Evolutionary conservation across 164 flowering plant species (phyloP), one percentile per base, ranked within the genome.

Genomic region (Annona cherimola): DNA sequence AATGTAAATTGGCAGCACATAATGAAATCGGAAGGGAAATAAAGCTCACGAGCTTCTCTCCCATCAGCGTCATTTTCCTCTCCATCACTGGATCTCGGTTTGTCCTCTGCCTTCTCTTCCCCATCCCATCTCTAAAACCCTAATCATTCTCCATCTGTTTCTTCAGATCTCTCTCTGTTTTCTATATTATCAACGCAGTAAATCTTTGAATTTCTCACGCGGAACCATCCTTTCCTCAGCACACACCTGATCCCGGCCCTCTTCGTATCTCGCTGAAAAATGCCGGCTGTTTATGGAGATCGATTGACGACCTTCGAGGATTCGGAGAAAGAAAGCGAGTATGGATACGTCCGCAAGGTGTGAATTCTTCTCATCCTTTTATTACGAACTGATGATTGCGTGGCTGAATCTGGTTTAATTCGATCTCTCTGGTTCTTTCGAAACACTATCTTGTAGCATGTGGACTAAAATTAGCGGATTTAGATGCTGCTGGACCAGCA

Each of bases 271-370:
- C 42, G 42, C 66, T 35, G n/a, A 16, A 61, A 67, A 42, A 69
- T 69, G 76, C 42, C 76, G 62, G 5, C 63, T 40, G 73, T 61
- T 35, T 69, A 74, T 69, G 76, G 73, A 12, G 76, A 83, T 66
- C 90, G 94, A 4, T 8, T 95, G 82, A 95, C 99, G 18, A 93
- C 99, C 3, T 93, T 93, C 67, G 99, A 95, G 78, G 99, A 95
- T 67, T 73, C 89, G 14, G 98, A 95, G 88, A 93, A 90, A 88
- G 99, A 95, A 82, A 93, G 98, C 87, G 99, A 95, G 86, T 95
- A 69, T 41, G 76, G 76, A 69, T 74, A 74, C 19, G 76, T 74
- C 26, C 68, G 73, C 26, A 74, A 74, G 76, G 76, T 74, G 43
- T 62, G 14, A 5, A n/a, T 5, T 45, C 9, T 35, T 62, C 9